Base-by-base conservation (phyloP, 441 rosid species). In the Breynia disticha region DNA sequence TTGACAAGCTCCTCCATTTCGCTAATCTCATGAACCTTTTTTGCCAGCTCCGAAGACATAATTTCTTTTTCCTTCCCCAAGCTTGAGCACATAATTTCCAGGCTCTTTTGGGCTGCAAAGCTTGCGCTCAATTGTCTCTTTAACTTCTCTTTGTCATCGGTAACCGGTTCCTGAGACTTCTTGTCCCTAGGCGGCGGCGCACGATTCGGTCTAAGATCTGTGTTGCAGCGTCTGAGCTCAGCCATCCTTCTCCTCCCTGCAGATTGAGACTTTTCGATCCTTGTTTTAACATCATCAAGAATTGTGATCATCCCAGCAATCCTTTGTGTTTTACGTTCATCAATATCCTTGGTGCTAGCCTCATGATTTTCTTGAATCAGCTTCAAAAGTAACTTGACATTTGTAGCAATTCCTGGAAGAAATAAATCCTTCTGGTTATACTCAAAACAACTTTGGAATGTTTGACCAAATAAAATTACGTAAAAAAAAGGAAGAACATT, bases 21-120 rank as follows among this genome's bases (percentile, higher is more conserved):
- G 0, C 38, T 71, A 60, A 79, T 20, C 55, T 86, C 88, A 11
- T 76, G 78, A 51, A 77, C 86, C 67, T 78, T 86, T 41, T 65
- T 79, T 0, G 90, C 68, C 38, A 89, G 81, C 64, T 86, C 95
- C 0, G 57, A 16, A 0, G 90, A 83, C 83, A 89, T 89, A 18
- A 86, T 81, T 46, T 76, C 86, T 72, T 80, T 89, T 69, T 89
- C 97, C 47, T 82, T 79, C 20, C 97, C 97, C 64, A 89, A 62
- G 79, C 97, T 80, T 13, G 83, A 77, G 60, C 95, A 83, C 85
- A 89, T 73, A 48, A 83, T 70, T 48, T 83, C 93, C 0, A 86
- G 81, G 79, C 83, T 85, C 71, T 80, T 89, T 63, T 76, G 66
- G 2, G 93, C 86, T 0, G 72, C 67, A 67, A 80, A 39, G 53